A percentile compares a stretch with the other conserved stretches of the same genome.
These are phyloP conservation scores for Paraglomus brasilianum DNA, from an alignment of 192 early-diverging fungal genomes.

Conservation along the genomic window DNA sequence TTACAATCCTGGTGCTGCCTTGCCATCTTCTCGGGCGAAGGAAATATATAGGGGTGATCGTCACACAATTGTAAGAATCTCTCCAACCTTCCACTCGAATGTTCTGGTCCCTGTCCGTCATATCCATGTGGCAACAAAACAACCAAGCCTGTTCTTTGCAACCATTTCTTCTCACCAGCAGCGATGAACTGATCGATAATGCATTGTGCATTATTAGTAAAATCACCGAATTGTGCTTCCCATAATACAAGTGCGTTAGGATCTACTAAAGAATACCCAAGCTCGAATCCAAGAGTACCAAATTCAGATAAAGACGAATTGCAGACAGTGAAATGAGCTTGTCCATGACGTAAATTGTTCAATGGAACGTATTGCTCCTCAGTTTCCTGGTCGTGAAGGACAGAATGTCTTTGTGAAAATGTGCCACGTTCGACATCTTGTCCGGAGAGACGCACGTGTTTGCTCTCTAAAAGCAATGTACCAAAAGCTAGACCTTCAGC, in stretches of 20 bases:
- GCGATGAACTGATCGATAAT: conserved; percentile 98
- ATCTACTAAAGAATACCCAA: conserved; percentile 93
- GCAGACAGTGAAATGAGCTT: conserved; percentile 84
- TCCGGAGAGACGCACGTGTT: conserved; percentile 90
- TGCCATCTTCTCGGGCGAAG: conserved; percentile 71
- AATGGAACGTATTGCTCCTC: conserved; percentile 82
- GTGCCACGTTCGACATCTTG: conserved; percentile 99
- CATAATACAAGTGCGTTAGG: conserved; percentile 93
- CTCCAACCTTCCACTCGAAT: conserved; percentile 94
- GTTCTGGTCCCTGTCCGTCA: conserved; percentile 98
- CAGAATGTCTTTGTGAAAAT: conserved; percentile 97
- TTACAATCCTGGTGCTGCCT: conserved; percentile 98
- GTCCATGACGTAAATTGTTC: conserved; percentile 83
- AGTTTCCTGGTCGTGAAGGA: conserved; percentile 92
- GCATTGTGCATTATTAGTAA: conserved; percentile 95
- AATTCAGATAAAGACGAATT: conserved; percentile 98
- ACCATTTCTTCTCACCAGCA: conserved; percentile 97
- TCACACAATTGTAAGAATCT: conserved; percentile 95
- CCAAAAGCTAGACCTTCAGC: conserved; percentile 95
- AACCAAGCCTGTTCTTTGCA: conserved; percentile 79
- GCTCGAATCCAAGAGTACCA: conserved; percentile 94
- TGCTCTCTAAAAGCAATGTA: conserved; percentile 84
- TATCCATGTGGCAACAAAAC: conserved; percentile 96
- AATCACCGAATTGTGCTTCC: conserved; percentile 99
- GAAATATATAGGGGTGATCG: conserved; percentile 88